Percentiles rank a stretch among this genome's conserved stretches.
phyloP scores from a whole-genome alignment of 345 rosid genomes.

The Corymbia maculata region DNA sequence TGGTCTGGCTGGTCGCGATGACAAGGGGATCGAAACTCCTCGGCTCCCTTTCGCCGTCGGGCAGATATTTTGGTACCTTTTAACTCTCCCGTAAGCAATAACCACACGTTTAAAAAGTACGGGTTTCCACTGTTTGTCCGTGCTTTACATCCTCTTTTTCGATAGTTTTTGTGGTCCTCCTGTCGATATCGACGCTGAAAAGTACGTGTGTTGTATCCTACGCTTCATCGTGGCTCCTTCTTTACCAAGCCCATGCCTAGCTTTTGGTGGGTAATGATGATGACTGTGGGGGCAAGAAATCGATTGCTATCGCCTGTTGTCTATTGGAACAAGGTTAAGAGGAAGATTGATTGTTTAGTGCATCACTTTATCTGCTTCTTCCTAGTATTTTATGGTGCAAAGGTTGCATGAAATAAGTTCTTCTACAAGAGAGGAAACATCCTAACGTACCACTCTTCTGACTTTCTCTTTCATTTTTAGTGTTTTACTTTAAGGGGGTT shows the following conservation, averaged over 20 bases:
- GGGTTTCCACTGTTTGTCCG: background rate
- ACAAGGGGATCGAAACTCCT: background rate
- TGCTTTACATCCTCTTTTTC: background rate
- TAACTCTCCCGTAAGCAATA: conserved; percentile 47
- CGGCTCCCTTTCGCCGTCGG: background rate
- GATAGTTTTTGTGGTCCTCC: background rate
- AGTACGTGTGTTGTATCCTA: background rate
- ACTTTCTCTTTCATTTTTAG: background rate
- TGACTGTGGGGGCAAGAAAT: background rate
- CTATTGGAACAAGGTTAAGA: background rate
- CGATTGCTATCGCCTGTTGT: background rate
- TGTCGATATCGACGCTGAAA: background rate
- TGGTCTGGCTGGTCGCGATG: background rate
- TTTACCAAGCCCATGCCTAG: background rate
- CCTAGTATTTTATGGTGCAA: background rate
- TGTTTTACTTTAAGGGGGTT: background rate
- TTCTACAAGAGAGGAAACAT: background rate
- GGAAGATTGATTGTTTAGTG: background rate
- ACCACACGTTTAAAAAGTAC: background rate
- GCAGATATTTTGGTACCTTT: conserved; percentile 51
- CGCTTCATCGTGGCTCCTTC: background rate
- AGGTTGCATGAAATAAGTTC: background rate
- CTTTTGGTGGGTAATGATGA: background rate
- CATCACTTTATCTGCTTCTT: background rate
- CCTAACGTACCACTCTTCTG: background rate